Evolutionary conservation across 306 rosid species (phyloP), one percentile per base, ranked within the genome.

Genomic region (Sesbania bispinosa): DNA sequence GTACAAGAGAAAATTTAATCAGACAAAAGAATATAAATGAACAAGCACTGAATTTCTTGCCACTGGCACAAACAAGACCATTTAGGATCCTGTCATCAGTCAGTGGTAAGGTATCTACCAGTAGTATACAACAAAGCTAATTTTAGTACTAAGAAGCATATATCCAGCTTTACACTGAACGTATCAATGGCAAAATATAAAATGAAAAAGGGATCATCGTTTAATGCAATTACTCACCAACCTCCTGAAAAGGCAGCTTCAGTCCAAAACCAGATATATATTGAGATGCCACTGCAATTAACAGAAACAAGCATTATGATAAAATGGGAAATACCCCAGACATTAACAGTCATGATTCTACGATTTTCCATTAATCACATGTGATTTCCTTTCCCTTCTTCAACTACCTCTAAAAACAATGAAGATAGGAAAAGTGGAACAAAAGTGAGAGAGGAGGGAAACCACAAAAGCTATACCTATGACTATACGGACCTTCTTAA

Each of bases 41-140:
- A 60, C 21, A 54, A 54, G 42, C 78, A 62, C 71, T 76, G 62
- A 35, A 68, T 51, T 74, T 75, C 76, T 66, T 62, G 52, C 80
- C 78, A 76, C 81, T 50, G 67, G 83, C 30, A 69, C 76, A 43
- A 73, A 27, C 63, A 69, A 66, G 76, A 52, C 69, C 81, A 13
- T 61, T 54, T 13, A 79, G 41, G 77, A 69, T 60, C 77, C 52
- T 11, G 73, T 45, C 50, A 52, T 32, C 14, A 41, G 58, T 67
- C 82, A 38, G 76, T 19, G 64, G 74, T 69, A 47, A 73, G 67
- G 71, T 30, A 67, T 61, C 71, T 78, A 48, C 38, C 63, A 54
- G 78, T 67, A 83, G 85, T 75, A 58, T 80, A 75, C 85, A 86
- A 83, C 84, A 67, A 42, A 62, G 78, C 82, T 80, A 71, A 55